Percentiles rank a stretch among this genome's conserved stretches.
Evolutionary conservation across 1,284 basidiomycete genomes (phyloP).

Genomic region (Filobasidium uniguttulatum): DNA sequence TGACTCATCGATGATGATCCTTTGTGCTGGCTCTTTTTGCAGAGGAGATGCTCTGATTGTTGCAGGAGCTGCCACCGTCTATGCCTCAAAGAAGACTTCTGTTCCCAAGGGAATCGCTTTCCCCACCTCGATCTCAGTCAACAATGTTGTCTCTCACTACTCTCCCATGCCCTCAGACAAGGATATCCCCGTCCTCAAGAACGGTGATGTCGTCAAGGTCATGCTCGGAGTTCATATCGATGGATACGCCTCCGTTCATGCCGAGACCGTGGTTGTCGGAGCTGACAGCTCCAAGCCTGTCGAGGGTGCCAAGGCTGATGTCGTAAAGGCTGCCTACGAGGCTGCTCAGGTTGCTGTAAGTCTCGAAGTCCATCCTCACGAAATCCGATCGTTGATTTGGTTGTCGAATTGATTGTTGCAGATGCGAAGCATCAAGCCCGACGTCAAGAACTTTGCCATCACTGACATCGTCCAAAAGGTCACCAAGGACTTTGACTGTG

Average conservation of each 20-base stretch:
- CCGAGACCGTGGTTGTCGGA: conserved; percentile 76
- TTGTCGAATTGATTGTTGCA: background rate
- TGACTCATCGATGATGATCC: background rate
- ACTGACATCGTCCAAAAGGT: conserved; percentile 73
- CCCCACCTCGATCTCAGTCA: conserved; percentile 85
- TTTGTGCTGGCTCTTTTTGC: background rate
- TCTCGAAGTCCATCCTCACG: conserved; percentile 9
- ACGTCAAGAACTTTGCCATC: conserved; percentile 88
- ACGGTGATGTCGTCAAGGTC: conserved; percentile 88
- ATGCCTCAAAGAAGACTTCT: conserved; percentile 10
- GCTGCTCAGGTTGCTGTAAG: conserved; percentile 70
- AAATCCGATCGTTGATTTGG: background rate
- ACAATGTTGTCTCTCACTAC: conserved; percentile 50
- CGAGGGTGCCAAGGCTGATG: conserved; percentile 75
- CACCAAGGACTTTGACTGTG: conserved; percentile 61
- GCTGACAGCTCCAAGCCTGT: conserved; percentile 57
- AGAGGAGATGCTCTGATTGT: conserved; percentile 5
- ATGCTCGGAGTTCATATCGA: conserved; percentile 95
- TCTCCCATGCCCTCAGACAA: conserved; percentile 45
- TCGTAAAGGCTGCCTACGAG: conserved; percentile 80
- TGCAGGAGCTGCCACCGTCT: conserved; percentile 7
- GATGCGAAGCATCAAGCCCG: conserved; percentile 71
- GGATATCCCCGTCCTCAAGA: conserved; percentile 61
- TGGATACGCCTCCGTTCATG: conserved; percentile 39
- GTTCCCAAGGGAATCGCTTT: conserved; percentile 62